Base-by-base conservation (phyloP, 768 basidiomycete species). In the Suillus tomentosus region DNA sequence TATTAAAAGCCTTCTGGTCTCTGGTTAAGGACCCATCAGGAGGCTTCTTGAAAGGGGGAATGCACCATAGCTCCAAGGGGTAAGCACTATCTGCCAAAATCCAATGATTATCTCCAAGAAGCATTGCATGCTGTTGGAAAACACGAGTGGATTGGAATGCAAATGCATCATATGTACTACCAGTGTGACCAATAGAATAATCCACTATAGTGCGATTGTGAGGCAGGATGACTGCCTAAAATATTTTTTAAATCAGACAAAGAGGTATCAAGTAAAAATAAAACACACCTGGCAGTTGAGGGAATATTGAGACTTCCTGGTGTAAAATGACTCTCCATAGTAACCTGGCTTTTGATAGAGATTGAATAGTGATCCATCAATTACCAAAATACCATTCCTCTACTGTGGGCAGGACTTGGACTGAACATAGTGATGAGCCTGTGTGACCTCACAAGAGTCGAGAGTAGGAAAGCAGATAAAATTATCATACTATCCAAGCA, bases 311-410 rank as follows among this genome's bases (percentile, higher is more conserved):
- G 62, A 64, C 27, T 65, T 65, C 48, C 68, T 70, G 55, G 66
- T 64, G 62, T 67, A 70, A 36, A 65, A 65, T n/a, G 24, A 43
- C 10, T 65, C 27, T 7, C 51, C 51, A 37, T 61, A 43, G 14
- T 43, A 1, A 17, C 50, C 40, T 5, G 51, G 64, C 42, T 61
- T 61, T 61, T 48, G 19, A 56, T 67, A 71, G 6, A 65, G 22
- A 10, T 65, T 65, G 3, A 65, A n/a, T 1, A 43, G 11, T 10
- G 79, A 80, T 0, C 80, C 78, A 67, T 81, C 79, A 43, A 79
- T 76, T 60, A 79, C 61, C 47, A 72, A 73, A 72, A 74, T 80
- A 0, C 79, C 77, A 61, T 78, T 50, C 1, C 74, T 53, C 80
- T 78, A 82, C 0, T 65, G 71, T 1, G 47, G 17, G 61, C 80